A percentile compares a stretch with the other conserved stretches of the same genome.
These are phyloP conservation scores for Elongisporangium senticosum DNA, from an alignment of 352 stramenopile genomes.

Conservation along the genomic window DNA sequence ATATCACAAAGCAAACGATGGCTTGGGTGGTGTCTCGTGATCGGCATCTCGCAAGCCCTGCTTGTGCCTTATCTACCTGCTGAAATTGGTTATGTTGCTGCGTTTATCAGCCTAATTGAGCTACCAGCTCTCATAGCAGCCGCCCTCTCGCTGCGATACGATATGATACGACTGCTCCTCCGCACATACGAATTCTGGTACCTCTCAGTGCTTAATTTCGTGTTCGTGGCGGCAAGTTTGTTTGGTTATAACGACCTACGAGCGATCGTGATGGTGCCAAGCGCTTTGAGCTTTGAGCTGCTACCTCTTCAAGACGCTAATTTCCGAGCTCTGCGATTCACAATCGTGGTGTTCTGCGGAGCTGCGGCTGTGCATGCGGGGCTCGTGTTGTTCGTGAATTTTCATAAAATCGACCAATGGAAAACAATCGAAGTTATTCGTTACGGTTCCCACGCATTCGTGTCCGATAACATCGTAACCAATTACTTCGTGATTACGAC, in stretches of 20 bases:
- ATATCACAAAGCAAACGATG: neutral
- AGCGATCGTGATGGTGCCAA: neutral
- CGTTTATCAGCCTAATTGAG: neutral
- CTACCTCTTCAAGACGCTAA: neutral
- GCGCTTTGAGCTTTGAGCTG: neutral
- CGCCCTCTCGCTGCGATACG: slow-evolving; percentile 7
- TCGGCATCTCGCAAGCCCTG: neutral
- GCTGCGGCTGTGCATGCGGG: neutral
- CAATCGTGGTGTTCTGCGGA: neutral
- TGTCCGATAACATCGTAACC: neutral
- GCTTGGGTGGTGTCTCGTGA: neutral
- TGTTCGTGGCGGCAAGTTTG: neutral
- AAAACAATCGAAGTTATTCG: neutral
- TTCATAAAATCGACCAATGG: neutral
- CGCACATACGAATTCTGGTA: slow-evolving; percentile 24
- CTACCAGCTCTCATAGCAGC: neutral
- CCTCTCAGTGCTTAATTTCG: slow-evolving; percentile 5
- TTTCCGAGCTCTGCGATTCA: neutral
- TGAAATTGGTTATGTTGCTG: neutral
- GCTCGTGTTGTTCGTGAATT: neutral
- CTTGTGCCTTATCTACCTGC: neutral
- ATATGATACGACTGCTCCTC: slow-evolving; percentile 11
- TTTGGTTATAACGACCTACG: neutral
- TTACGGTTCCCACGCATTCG: neutral
- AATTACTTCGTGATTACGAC: neutral